Conservation (phyloP, 495 filamentous ascomycete species). For the Penicillium odoratum region DNA sequence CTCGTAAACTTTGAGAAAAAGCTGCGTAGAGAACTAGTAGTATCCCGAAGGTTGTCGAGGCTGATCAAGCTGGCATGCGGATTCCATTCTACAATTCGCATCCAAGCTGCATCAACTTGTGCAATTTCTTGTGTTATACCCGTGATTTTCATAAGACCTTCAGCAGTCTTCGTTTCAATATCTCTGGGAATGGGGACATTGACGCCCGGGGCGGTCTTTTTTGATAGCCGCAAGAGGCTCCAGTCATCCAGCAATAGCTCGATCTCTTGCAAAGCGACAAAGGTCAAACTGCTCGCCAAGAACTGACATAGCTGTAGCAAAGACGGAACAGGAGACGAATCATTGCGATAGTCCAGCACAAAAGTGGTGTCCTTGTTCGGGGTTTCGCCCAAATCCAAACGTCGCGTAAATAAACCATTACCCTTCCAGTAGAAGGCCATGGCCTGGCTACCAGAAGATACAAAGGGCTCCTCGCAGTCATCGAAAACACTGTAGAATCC, state of each 20-base stretch:
- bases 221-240: slow-evolving; percentile 71
- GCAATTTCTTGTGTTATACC: slow-evolving; percentile 74
- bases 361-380: slow-evolving; percentile 79
- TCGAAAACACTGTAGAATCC: slow-evolving; percentile 99
- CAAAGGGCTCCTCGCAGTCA: slow-evolving; percentile 95
- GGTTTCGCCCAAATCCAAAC: slow-evolving; percentile 64
- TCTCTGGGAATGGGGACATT: slow-evolving; percentile 74
- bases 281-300: slow-evolving; percentile 90
- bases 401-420: slow-evolving; percentile 88
- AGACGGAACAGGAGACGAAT: slow-evolving; percentile 78
- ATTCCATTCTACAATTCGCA: slow-evolving; percentile 85
- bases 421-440: slow-evolving; percentile 99
- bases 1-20: slow-evolving; percentile 77
- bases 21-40: slow-evolving; percentile 62
- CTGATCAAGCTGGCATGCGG: slow-evolving; percentile 48
- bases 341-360: slow-evolving; percentile 87
- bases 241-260: slow-evolving; percentile 90
- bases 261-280: slow-evolving; percentile 83
- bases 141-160: slow-evolving; percentile 79
- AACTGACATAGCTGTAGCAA: slow-evolving; percentile 87
- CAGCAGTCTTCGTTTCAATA: slow-evolving; percentile 76
- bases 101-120: slow-evolving; percentile 90
- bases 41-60: slow-evolving; percentile 42
- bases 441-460: slow-evolving; percentile 83
- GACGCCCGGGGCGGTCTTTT: slow-evolving; percentile 77